phyloP scores from a whole-genome alignment of 805 yeast species.

The Wickerhamomyces chaumierensis region DNA sequence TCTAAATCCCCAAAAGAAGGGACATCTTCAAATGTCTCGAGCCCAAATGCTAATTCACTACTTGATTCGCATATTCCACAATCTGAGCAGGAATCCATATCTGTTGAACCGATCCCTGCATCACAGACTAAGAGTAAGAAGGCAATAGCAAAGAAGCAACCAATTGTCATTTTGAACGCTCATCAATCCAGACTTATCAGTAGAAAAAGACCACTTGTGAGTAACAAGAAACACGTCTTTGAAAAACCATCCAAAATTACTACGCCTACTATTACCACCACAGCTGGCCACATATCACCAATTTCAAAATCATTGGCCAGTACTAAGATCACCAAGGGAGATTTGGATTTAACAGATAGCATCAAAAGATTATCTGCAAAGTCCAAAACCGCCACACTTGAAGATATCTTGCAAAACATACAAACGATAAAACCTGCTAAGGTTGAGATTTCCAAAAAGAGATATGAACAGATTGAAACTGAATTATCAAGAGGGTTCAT shows the following conservation, averaged over 20 bases:
- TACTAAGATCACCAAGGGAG: not conserved
- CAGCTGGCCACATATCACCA: not conserved
- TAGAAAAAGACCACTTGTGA: not conserved
- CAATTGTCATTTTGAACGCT: conserved; percentile 14
- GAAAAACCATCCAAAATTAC: conserved; percentile 1
- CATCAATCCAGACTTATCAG: conserved; percentile 10
- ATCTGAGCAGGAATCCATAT: too few species aligned
- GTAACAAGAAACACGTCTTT: too few species aligned
- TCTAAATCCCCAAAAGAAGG: too few species aligned
- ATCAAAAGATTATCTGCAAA: conserved; percentile 2
- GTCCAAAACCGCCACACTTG: conserved; percentile 1
- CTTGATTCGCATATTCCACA: too few species aligned
- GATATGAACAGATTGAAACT: conserved; percentile 9
- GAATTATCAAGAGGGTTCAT: conserved; percentile 9
- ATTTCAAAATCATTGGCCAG: not conserved
- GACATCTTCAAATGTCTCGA: too few species aligned
- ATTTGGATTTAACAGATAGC: conserved; percentile 1
- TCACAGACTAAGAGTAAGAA: conserved; percentile 19
- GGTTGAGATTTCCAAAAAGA: conserved; percentile 8
- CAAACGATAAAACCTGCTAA: conserved; percentile 10
- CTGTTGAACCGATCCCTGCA: too few species aligned
- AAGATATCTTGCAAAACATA: conserved; percentile 3
- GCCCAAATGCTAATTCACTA: too few species aligned
- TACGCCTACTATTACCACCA: not conserved
- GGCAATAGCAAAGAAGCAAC: conserved; percentile 14